Evolutionary conservation across 2,329 filamentous ascomycete species (phyloP), one percentile per base, ranked within the genome.

Genomic region (Clonostachys rhizophaga): DNA sequence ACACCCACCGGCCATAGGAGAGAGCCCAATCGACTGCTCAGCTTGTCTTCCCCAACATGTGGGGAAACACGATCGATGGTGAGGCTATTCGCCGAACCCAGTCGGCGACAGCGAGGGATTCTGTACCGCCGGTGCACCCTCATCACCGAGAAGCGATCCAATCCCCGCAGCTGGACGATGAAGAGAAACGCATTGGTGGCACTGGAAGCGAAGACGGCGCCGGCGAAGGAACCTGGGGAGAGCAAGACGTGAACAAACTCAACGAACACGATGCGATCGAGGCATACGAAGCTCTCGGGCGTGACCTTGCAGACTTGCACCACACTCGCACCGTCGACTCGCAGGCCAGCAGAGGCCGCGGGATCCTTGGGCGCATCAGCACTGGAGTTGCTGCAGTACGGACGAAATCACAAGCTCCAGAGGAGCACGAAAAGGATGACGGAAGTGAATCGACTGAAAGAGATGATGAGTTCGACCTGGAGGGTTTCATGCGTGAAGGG

Each of bases 401-500:
- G 33, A 42, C 36, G 17, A 18, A 39, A 18, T 50, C 49, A 17
- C 39, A 44, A 35, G 47, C 48, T 33, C 20, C 46, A 11, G 46
- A 49, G 17, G 46, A 51, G 14, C 49, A 47, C 3, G 47, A 51
- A 9, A 12, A 30, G n/a, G 46, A 48, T 13, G 42, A 10, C n/a
- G 46, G 12, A 20, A n/a, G 14, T 11, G 46, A 44, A 45, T 40
- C 34, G 46, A 50, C 30, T 40, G 45, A 78, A 14, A 67, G 77
- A 18, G 71, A 79, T 3, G 78, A 81, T 1, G 82, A 79, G 4
- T 90, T 91, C 52, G 78, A 87, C 50, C 72, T 91, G 2, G 78
- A 77, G 34, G 70, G 81, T 12, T 91, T 91, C 59, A 79, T 91
- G 66, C 78, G 81, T 42, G 81, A 88, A 50, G 87, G 87, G 2